Conservation (phyloP, 805 yeast genomes). For the Teunomyces tritomae region DNA sequence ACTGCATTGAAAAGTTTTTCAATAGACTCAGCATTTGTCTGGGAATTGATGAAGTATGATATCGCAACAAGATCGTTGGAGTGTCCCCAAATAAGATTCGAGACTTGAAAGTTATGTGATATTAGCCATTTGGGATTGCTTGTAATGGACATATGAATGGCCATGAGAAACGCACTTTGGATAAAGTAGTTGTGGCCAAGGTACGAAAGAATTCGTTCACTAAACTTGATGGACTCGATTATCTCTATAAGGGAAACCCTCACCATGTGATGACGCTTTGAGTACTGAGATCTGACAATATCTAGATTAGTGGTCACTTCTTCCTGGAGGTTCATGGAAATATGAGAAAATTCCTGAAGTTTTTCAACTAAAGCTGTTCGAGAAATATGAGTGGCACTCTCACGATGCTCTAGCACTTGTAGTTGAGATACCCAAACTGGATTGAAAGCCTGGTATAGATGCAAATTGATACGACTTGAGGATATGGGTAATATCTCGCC, state of each 20-base stretch:
- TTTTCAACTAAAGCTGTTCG: conserved; percentile 20
- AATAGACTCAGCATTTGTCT: conserved; percentile 11
- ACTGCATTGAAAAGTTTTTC: conserved; percentile 10
- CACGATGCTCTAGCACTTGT: conserved; percentile 20
- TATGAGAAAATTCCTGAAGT: conserved; percentile 24
- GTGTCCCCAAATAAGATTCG: conserved; percentile 21
- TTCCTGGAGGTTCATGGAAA: conserved; percentile 12
- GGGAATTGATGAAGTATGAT: conserved; percentile 25
- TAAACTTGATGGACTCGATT: conserved; percentile 13
- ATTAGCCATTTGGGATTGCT: conserved; percentile 5
- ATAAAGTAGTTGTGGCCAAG: conserved; percentile 20
- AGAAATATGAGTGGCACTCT: conserved; percentile 14
- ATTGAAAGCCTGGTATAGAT: conserved; percentile 24
- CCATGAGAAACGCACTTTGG: conserved; percentile 28
- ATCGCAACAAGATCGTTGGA: conserved; percentile 26
- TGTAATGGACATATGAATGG: conserved; percentile 19
- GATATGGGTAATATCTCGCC: conserved; percentile 28
- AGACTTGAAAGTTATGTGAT: conserved; percentile 2
- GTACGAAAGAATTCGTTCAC: conserved; percentile 7
- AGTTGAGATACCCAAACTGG: conserved; percentile 15
- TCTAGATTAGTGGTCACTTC: conserved; percentile 16
- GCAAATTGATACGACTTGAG: conserved; percentile 30
- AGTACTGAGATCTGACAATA: conserved; percentile 22
- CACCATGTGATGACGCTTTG: conserved; percentile 11
- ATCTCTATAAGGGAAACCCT: conserved; percentile 14